Evolutionary conservation across 2,329 filamentous ascomycete genomes (phyloP).

Genomic region (Reticulascus tulasneorum): DNA sequence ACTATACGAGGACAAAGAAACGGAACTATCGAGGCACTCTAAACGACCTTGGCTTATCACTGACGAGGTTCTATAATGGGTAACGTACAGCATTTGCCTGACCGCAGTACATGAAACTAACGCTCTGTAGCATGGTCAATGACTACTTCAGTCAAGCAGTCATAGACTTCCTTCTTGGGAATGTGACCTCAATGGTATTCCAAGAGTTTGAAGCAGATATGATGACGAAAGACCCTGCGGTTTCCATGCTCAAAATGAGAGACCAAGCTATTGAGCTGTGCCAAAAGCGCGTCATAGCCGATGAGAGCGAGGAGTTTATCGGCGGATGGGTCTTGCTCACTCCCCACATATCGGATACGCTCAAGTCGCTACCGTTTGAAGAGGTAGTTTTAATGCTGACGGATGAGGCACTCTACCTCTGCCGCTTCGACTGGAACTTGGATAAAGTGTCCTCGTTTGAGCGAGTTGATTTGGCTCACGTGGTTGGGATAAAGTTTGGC

Average conservation of each 20-base stretch:
- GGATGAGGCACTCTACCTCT: conserved; percentile 79
- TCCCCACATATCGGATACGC: conserved; percentile 66
- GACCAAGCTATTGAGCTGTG: conserved; percentile 88
- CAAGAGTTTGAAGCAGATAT: conserved; percentile 92
- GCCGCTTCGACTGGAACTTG: conserved; percentile 88
- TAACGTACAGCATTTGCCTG: conserved; percentile 37
- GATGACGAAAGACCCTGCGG: conserved; percentile 86
- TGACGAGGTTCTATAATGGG: conserved; percentile 71
- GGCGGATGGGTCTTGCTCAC: conserved; percentile 86
- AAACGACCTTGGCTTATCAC: conserved; percentile 83
- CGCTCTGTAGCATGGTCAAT: conserved; percentile 77
- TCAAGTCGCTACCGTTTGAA: conserved; percentile 68
- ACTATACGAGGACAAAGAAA: conserved; percentile 89
- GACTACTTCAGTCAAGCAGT: conserved; percentile 95
- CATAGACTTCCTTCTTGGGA: conserved; percentile 91
- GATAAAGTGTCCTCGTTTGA: conserved; percentile 95
- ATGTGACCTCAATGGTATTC: conserved; percentile 79
- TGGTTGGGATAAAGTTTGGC: conserved; percentile 71
- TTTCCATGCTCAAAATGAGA: conserved; percentile 79
- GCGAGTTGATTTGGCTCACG: conserved; percentile 70
- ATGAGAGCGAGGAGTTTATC: conserved; percentile 79
- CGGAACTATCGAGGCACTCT: conserved; percentile 87
- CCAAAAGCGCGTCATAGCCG: conserved; percentile 78
- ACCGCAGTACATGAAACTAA: conserved; percentile 1
- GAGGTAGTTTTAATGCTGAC: conserved; percentile 87